Evolutionary conservation across 371 early-diverging fungal genomes (phyloP), one percentile per base, ranked within the genome.

Genomic region (Synchytrium microbalum): DNA sequence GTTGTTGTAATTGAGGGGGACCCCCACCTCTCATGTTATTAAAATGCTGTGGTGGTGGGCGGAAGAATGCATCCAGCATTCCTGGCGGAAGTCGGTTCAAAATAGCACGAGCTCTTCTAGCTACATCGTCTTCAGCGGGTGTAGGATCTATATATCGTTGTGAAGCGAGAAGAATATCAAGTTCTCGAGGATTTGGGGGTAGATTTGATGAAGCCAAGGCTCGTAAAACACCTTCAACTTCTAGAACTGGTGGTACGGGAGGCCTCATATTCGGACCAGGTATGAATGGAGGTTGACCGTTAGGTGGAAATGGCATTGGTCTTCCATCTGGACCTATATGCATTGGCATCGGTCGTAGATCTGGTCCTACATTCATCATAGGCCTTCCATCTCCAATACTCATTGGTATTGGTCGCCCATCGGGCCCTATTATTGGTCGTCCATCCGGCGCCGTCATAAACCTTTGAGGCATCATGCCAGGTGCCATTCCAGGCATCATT

Each of bases 401-500:
- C n/a, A n/a, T n/a, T n/a, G n/a, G n/a, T n/a, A n/a, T n/a, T n/a
- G 46, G 46, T 38, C 46, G 46, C 19, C 46, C 46, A 38, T 38
- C 46, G 46, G 46, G 10, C 5, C 46, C 19, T 5, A 38, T 38
- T 38, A 38, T 38, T 38, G 46, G 19, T 38, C 10, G 46, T 10
- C 46, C 10, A 19, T 19, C 46, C 46, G 19, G 19, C 46, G 46
- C 46, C 46, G 46, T 38, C n/a, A n/a, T n/a, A n/a, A n/a, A n/a
- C n/a, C n/a, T n/a, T n/a, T n/a, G n/a, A n/a, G n/a, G n/a, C n/a
- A n/a, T n/a, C n/a, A n/a, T n/a, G n/a, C n/a, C n/a, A n/a, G n/a
- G n/a, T n/a, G n/a, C n/a, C n/a, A n/a, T n/a, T n/a, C n/a, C n/a
- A n/a, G n/a, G n/a, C n/a, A n/a, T n/a, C n/a, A n/a, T n/a, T n/a